phyloP scores from a whole-genome alignment of 805 yeast species.

The Cyberlindnera xishuangbannaensis region DNA sequence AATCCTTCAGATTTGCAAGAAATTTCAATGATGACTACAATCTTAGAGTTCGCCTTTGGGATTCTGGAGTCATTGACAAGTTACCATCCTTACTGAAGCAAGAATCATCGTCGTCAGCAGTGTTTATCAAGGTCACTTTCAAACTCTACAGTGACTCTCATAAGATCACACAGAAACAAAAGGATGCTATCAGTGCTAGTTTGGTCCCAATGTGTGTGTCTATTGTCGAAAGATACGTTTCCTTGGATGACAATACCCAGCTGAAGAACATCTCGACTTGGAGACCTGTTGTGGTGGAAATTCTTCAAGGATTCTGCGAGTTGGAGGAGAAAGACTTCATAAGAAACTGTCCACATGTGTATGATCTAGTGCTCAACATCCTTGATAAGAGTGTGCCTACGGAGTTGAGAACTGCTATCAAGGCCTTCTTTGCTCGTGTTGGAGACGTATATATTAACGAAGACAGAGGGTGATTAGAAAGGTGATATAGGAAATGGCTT shows the following conservation, averaged over 20 bases:
- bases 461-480: too few relatives aligned
- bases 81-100: slow-evolving; percentile 89
- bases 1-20: slow-evolving; percentile 77
- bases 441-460: slow-evolving; percentile 41
- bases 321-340: slow-evolving; percentile 70
- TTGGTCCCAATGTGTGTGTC: slow-evolving; percentile 64
- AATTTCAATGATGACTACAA: slow-evolving; percentile 86
- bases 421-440: slow-evolving; percentile 50
- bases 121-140: slow-evolving; percentile 74
- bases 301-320: slow-evolving; percentile 74
- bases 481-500: too few relatives aligned
- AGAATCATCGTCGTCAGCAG: slow-evolving; percentile 87
- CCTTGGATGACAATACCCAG: slow-evolving; percentile 66
- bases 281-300: slow-evolving; percentile 89
- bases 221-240: slow-evolving; percentile 63
- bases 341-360: slow-evolving; percentile 52
- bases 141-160: slow-evolving; percentile 65
- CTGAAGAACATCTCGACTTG: slow-evolving; percentile 79
- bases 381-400: slow-evolving; percentile 55
- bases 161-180: slow-evolving; percentile 41
- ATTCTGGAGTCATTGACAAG: slow-evolving; percentile 87
- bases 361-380: slow-evolving; percentile 50
- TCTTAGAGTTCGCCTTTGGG: slow-evolving; percentile 81
- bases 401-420: slow-evolving; percentile 57
- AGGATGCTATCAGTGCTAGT: slow-evolving; percentile 45